Percentiles rank a stretch among this genome's conserved stretches.
These are phyloP conservation scores for Colletotrichum cuscutae DNA, from an alignment of 2,329 filamentous ascomycete genomes.

Conservation along the genomic window DNA sequence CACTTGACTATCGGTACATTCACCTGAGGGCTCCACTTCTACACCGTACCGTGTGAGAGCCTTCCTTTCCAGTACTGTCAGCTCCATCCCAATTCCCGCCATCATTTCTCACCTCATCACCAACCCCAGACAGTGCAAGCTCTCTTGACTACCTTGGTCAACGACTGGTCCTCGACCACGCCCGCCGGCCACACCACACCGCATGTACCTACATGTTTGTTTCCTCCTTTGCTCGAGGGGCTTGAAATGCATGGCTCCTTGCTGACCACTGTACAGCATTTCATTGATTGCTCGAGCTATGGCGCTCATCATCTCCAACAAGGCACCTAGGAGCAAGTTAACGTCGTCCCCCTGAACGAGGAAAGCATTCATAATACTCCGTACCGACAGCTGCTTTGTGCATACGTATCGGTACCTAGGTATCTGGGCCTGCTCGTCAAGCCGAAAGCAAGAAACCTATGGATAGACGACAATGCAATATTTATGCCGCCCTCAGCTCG, in stretches of 20 bases:
- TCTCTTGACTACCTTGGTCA: background rate
- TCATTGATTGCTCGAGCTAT: background rate
- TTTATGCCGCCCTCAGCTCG: constrained; percentile 11
- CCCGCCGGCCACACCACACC: background rate
- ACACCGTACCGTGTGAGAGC: constrained; percentile 26
- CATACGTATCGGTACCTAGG: background rate
- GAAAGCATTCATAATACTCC: background rate
- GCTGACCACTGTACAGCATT: background rate
- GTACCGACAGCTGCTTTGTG: background rate
- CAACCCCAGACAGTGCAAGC: constrained; percentile 17
- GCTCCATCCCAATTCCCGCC: background rate
- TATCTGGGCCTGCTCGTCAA: background rate
- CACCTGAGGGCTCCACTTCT: constrained; percentile 9
- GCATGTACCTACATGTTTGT: constrained; percentile 13
- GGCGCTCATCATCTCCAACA: background rate
- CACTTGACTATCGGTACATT: background rate
- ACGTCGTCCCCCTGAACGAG: background rate
- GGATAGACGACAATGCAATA: background rate
- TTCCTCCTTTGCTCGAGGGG: constrained; percentile 20
- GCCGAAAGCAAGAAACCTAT: constrained; percentile 7
- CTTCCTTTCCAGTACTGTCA: background rate
- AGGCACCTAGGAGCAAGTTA: background rate
- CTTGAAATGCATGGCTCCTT: background rate
- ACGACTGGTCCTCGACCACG: constrained; percentile 1
- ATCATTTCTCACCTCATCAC: background rate